These are phyloP conservation scores for Solanum pimpinellifolium DNA, from an alignment of 257 asterid genomes.

Conservation along the genomic window DNA sequence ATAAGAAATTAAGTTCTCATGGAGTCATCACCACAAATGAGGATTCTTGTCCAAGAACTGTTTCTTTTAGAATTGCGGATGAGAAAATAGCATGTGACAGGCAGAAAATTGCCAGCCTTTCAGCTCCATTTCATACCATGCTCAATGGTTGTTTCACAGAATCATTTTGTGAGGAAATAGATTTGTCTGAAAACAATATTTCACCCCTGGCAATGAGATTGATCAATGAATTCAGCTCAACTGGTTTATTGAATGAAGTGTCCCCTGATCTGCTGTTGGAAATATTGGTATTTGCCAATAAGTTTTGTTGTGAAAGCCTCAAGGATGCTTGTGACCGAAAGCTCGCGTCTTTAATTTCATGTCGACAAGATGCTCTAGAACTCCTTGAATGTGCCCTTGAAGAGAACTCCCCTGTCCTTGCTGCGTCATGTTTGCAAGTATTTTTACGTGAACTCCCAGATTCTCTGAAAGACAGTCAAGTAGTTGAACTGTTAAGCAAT, in stretches of 20 bases:
- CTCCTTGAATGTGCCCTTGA: conserved; percentile 89
- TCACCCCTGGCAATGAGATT: conserved; percentile 64
- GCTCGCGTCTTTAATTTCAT: conserved; percentile 69
- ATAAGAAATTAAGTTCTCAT: conserved; percentile 8
- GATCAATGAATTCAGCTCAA: conserved; percentile 46
- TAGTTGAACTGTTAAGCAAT: conserved; percentile 61
- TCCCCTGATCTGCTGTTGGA: conserved; percentile 57
- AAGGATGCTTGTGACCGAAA: conserved; percentile 86
- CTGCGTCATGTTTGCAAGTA: conserved; percentile 88
- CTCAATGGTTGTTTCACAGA: conserved; percentile 87
- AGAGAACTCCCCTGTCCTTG: conserved; percentile 68
- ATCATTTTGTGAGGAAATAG: conserved; percentile 57
- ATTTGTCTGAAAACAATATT: conserved; percentile 76
- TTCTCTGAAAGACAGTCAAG: conserved; percentile 47
- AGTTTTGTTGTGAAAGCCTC: conserved; percentile 82
- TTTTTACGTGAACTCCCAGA: conserved; percentile 70
- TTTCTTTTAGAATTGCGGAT: conserved; percentile 55
- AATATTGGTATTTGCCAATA: conserved; percentile 84
- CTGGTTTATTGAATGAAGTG: conserved; percentile 44
- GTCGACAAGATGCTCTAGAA: conserved; percentile 75
- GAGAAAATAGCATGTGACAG: conserved; percentile 71
- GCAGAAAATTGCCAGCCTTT: conserved; percentile 62
- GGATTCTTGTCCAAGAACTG: conserved; percentile 18
- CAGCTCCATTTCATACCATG: conserved; percentile 91
- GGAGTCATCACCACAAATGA: background rate